Evolutionary conservation across 2,329 filamentous ascomycete genomes (phyloP).

Genomic region (Colletotrichum aenigma): DNA sequence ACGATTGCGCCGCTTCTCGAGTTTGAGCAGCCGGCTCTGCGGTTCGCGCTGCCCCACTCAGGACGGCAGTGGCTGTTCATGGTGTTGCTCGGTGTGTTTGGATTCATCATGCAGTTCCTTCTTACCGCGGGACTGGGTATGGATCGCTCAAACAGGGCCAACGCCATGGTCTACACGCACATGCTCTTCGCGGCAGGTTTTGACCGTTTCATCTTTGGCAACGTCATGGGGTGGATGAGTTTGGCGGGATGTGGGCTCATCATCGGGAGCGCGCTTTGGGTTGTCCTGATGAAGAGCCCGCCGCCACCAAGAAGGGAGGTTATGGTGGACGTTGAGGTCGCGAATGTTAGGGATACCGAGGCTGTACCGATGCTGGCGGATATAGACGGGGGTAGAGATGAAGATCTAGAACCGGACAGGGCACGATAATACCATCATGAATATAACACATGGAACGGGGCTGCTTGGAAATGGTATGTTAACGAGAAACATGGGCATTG

Average conservation of each 20-base stretch:
- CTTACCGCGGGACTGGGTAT: conserved; percentile 77
- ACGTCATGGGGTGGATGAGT: conserved; percentile 53
- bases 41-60: conserved; percentile 44
- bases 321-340: conserved; percentile 36
- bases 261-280: conserved; percentile 57
- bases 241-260: conserved; percentile 56
- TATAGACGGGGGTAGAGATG: conserved; percentile 28
- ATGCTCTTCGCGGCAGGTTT: conserved; percentile 61
- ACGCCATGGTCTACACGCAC: conserved; percentile 62
- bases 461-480: neutral
- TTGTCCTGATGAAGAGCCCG: conserved; percentile 47
- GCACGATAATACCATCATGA: neutral
- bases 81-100: conserved; percentile 70
- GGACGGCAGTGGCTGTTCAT: conserved; percentile 69
- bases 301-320: conserved; percentile 28
- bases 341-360: conserved; percentile 35
- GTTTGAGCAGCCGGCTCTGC: conserved; percentile 50
- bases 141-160: conserved; percentile 67
- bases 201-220: conserved; percentile 57
- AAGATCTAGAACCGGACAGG: conserved; percentile 17
- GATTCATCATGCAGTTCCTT: conserved; percentile 87
- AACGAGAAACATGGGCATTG: neutral
- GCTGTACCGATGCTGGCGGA: conserved; percentile 44
- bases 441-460: neutral
- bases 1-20: conserved; percentile 49